Base-by-base conservation (phyloP, 164 flowering plant genomes). In the Stephania cephalantha region DNA sequence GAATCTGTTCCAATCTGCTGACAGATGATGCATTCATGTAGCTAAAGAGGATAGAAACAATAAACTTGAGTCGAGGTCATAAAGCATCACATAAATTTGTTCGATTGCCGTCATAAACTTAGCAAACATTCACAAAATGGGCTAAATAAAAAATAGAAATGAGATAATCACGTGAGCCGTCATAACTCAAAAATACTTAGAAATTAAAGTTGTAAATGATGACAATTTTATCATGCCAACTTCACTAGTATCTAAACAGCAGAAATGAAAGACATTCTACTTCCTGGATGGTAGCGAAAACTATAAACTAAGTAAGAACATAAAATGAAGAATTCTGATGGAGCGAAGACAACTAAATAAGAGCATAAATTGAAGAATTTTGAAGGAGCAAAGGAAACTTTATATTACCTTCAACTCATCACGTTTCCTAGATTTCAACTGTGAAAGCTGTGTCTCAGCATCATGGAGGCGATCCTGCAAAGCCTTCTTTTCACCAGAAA, bases 391-490 rank as follows among this genome's bases (percentile, higher is more conserved):
- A 71, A 55, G 45, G 29, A 65, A 13, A 46, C 18, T 46, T 12
- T 31, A 48, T 42, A 69, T 35, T 83, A 96, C 99, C 97, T 96
- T 96, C 74, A 96, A 76, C 78, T 96, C 99, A 85, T 96, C 99
- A 52, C 97, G 94, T 80, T 96, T 94, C 50, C 99, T 88, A 25
- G 98, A 88, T 79, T 91, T 94, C 79, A 94, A 82, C 74, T 94
- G 98, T 73, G 90, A 82, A 73, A 96, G 87, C 75, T 94, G 98
- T 58, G 91, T 69, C 78, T 96, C 99, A 55, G 94, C 90, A 85
- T 94, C 99, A 85, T 91, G 91, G 70, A 96, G 89, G 79, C 93
- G 97, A 73, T 96, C 98, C 78, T 89, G 98, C 74, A 94, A 87
- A 78, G 79, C 79, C 82, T 88, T 96, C 76, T 90, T 96, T 77